phyloP scores from a whole-genome alignment of 129 eudicot species.

The carrot (Daucus carota) region DNA sequence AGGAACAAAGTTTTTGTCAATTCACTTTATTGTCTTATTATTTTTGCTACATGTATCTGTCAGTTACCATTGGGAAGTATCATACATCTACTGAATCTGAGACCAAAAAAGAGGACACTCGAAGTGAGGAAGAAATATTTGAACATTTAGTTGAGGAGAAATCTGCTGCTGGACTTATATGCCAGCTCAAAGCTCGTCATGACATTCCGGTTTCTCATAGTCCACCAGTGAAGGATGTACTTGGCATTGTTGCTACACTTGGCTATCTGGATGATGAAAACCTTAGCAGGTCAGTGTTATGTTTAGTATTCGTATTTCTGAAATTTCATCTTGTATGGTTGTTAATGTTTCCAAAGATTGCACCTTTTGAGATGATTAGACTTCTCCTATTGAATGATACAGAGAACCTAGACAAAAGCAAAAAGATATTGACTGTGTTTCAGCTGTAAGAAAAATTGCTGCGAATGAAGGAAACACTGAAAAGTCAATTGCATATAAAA shows the following conservation, averaged over 20 bases:
- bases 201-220: conserved; percentile 32
- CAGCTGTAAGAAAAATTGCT: neutral
- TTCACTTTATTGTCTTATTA: neutral
- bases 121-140: conserved; percentile 39
- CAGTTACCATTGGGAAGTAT: conserved; percentile 58
- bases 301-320: neutral
- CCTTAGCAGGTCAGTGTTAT: conserved; percentile 60
- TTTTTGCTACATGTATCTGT: neutral
- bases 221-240: conserved; percentile 37
- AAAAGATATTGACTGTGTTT: neutral
- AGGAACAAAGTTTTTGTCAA: neutral
- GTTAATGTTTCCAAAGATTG: neutral
- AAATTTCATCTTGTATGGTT: neutral
- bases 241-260: conserved; percentile 81
- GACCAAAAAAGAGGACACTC: conserved; percentile 28
- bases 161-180: conserved; percentile 67
- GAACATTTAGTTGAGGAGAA: conserved; percentile 38
- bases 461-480: neutral
- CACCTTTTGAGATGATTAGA: neutral
- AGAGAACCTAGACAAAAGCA: neutral
- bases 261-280: conserved; percentile 70
- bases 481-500: neutral
- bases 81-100: conserved; percentile 23
- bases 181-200: conserved; percentile 29
- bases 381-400: neutral